phyloP scores from a whole-genome alignment of 805 yeast genomes.

The Kuraishia ogatae region DNA sequence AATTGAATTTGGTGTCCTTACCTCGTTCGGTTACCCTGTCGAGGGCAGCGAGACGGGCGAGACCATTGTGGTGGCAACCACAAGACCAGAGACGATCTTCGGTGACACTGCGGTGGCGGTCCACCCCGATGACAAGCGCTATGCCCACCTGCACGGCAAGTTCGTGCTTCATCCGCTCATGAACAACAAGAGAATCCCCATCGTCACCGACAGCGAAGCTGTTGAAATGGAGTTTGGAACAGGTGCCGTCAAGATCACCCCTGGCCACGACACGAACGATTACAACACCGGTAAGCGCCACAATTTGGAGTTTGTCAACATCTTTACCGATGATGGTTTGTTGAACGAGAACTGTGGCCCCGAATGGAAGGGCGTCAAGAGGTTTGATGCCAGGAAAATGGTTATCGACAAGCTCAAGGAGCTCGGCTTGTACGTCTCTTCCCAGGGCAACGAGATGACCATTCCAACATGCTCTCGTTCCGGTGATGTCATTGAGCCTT shows the following conservation, averaged over 20 bases:
- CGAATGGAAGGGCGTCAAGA: conserved; percentile 81
- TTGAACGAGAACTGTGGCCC: conserved; percentile 85
- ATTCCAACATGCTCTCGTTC: conserved; percentile 93
- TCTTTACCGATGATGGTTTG: conserved; percentile 85
- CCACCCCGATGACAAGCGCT: conserved; percentile 91
- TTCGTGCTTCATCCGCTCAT: conserved; percentile 85
- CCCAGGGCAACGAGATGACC: conserved; percentile 91
- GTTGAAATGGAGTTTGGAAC: conserved; percentile 99
- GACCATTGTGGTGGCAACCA: conserved; percentile 86
- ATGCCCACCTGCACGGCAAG: conserved; percentile 92
- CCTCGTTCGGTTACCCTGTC: conserved; percentile 90
- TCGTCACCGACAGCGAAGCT: conserved; percentile 82
- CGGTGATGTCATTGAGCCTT: conserved; percentile 94
- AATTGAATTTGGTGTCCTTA: conserved; percentile 92
- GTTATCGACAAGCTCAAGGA: conserved; percentile 77
- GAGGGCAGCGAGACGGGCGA: conserved; percentile 64
- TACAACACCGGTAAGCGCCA: conserved; percentile 94
- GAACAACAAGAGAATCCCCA: conserved; percentile 69
- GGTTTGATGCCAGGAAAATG: conserved; percentile 85
- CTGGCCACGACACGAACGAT: conserved; percentile 98
- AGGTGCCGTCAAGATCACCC: conserved; percentile 99
- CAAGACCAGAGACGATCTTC: conserved; percentile 97
- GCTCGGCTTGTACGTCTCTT: conserved; percentile 70
- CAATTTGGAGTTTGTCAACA: conserved; percentile 78
- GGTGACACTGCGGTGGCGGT: conserved; percentile 99